Percentiles rank a stretch among this genome's conserved stretches.
Evolutionary conservation across 164 flowering plant species (phyloP).

Genomic region (Malania oleifera): DNA sequence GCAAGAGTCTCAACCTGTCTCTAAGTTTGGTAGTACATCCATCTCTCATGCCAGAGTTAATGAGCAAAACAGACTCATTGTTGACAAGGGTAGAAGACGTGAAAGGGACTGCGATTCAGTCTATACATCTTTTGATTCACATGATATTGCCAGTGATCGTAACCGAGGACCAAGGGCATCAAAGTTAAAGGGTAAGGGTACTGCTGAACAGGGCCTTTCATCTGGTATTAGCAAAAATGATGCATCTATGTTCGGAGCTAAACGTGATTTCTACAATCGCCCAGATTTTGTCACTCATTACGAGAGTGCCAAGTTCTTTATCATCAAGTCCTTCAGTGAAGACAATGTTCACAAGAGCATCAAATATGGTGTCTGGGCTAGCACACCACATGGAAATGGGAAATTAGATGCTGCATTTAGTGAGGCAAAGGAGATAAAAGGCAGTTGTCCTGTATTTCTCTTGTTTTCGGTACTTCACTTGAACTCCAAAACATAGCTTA

Average conservation of each 20-base stretch:
- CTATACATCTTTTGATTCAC: slow-evolving; percentile 14
- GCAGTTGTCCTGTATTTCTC: slow-evolving; percentile 24
- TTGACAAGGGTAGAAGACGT: slow-evolving; percentile 26
- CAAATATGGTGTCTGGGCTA: slow-evolving; percentile 33
- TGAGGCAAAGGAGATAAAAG: slow-evolving; percentile 20
- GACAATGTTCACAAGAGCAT: slow-evolving; percentile 39
- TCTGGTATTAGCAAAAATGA: slow-evolving; percentile 10
- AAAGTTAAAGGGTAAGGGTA: slow-evolving; percentile 20
- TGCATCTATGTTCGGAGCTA: slow-evolving; percentile 3
- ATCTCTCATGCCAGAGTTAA: slow-evolving; percentile 15
- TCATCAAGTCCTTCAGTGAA: slow-evolving; percentile 35
- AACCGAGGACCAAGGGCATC: slow-evolving; percentile 41
- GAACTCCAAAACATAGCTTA: neutral
- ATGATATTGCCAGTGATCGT: slow-evolving; percentile 15
- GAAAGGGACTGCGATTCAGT: slow-evolving; percentile 23
- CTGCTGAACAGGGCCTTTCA: slow-evolving; percentile 12
- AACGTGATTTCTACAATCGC: slow-evolving; percentile 18
- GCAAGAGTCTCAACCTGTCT: slow-evolving; percentile 16
- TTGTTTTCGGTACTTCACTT: slow-evolving; percentile 27
- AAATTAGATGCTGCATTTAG: slow-evolving; percentile 30
- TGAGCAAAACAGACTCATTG: slow-evolving; percentile 8
- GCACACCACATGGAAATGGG: slow-evolving; percentile 34
- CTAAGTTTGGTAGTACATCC: slow-evolving; percentile 14
- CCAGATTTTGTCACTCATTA: slow-evolving; percentile 27
- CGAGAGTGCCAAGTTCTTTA: slow-evolving; percentile 29